phyloP scores from a whole-genome alignment of 495 filamentous ascomycete species.

The Cercophora sp. region DNA sequence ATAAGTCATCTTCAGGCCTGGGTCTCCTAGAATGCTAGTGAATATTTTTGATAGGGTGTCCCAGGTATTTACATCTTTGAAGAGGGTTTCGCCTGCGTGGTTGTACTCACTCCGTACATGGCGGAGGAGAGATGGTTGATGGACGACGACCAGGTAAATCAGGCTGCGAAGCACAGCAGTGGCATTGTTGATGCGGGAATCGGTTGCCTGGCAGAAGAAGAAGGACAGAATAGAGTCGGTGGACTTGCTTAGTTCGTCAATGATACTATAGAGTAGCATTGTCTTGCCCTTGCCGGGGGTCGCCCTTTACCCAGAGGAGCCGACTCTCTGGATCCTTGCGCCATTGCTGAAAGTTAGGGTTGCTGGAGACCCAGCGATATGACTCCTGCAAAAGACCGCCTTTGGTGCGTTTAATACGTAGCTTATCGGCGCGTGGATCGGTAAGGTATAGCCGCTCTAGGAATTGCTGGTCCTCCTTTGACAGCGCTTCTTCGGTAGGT shows the following conservation, averaged over 20 bases:
- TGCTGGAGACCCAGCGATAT: background rate
- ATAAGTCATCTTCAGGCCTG: background rate
- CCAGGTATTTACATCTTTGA: slow-evolving; percentile 32
- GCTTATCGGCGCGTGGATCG: background rate
- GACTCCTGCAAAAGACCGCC: background rate
- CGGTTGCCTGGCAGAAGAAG: slow-evolving; percentile 44
- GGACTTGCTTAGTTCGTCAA: background rate
- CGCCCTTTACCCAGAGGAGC: background rate
- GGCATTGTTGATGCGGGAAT: slow-evolving; percentile 35
- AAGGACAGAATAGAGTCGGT: slow-evolving; percentile 26
- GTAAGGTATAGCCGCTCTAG: background rate
- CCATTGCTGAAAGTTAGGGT: background rate
- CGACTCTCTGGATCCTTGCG: background rate
- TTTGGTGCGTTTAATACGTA: background rate
- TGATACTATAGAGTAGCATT: slow-evolving; percentile 1
- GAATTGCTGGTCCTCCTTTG: no score
- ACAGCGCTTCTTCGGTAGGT: no score
- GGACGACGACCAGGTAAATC: slow-evolving; percentile 34
- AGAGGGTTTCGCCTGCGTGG: slow-evolving; percentile 25
- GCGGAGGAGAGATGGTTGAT: slow-evolving; percentile 31
- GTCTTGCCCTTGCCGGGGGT: slow-evolving; percentile 6
- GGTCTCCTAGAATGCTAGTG: slow-evolving; percentile 21
- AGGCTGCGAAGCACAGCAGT: slow-evolving; percentile 39
- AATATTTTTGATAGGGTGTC: slow-evolving; percentile 28
- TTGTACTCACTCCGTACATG: slow-evolving; percentile 34